These are phyloP conservation scores for Tricladium varicosporioides DNA, from an alignment of 2,329 filamentous ascomycete genomes.

Conservation along the genomic window DNA sequence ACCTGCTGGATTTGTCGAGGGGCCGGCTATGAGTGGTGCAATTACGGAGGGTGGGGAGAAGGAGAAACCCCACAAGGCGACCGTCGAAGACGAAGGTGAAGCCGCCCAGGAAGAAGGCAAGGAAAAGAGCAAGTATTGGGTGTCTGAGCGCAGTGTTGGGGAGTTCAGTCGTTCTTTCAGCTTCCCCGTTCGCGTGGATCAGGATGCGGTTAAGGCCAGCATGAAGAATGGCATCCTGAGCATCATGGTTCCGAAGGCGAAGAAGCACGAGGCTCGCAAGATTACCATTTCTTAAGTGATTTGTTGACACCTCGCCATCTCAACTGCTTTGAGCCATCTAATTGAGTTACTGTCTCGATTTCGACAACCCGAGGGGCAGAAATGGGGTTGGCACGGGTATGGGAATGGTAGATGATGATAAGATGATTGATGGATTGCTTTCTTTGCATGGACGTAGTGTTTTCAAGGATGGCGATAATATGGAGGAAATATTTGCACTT, in stretches of 20 bases:
- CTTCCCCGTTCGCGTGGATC: conserved; percentile 64
- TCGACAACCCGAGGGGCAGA: too few species aligned
- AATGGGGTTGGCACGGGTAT: background rate
- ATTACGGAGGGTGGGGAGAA: conserved; percentile 39
- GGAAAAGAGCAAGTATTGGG: conserved; percentile 60
- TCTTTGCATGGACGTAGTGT: too few species aligned
- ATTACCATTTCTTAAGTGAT: conserved; percentile 43
- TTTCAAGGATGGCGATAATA: too few species aligned
- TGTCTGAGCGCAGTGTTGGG: conserved; percentile 63
- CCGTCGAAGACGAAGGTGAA: background rate
- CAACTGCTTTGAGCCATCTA: background rate
- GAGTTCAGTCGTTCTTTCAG: conserved; percentile 67
- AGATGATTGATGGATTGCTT: background rate
- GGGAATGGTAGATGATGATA: background rate
- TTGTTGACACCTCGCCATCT: background rate
- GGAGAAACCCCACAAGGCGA: conserved; percentile 16
- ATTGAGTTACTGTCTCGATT: too few species aligned
- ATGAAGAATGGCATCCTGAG: conserved; percentile 66
- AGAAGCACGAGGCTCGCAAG: conserved; percentile 55
- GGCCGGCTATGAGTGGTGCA: conserved; percentile 35
- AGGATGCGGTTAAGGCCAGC: conserved; percentile 57
- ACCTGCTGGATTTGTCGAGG: conserved; percentile 49
- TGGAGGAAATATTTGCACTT: too few species aligned
- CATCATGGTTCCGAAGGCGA: conserved; percentile 64
- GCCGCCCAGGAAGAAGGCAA: conserved; percentile 27